Conservation (phyloP, 2,329 filamentous ascomycete species). For the Periconia sp. region DNA sequence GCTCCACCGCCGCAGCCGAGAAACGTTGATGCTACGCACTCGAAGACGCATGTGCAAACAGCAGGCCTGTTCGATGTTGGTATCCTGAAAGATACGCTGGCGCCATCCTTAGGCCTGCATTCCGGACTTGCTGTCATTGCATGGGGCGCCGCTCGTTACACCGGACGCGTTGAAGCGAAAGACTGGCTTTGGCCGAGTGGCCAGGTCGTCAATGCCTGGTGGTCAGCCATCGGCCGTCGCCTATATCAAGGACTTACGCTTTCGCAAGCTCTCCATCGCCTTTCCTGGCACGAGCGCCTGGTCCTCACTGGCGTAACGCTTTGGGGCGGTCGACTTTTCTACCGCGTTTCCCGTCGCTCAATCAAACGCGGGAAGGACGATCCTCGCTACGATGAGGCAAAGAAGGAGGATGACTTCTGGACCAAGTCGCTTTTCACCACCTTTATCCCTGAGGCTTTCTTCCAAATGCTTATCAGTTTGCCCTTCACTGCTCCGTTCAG, state of each 20-base stretch:
- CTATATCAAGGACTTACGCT: constrained; percentile 56
- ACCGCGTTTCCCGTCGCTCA: constrained; percentile 58
- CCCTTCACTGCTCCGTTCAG: constrained; percentile 64
- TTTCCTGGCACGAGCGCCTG: constrained; percentile 62
- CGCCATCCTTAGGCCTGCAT: constrained; percentile 62
- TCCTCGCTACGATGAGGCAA: constrained; percentile 59
- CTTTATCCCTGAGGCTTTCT: constrained; percentile 64
- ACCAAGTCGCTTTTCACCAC: constrained; percentile 60
- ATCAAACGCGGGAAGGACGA: constrained; percentile 61
- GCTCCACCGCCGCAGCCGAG: constrained; percentile 14
- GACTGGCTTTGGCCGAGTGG: constrained; percentile 65
- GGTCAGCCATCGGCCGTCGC: constrained; percentile 62
- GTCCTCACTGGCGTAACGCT: constrained; percentile 63
- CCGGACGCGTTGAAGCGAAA: constrained; percentile 64
- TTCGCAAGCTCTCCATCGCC: constrained; percentile 52
- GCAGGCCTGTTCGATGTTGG: constrained; percentile 52
- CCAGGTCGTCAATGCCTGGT: constrained; percentile 66
- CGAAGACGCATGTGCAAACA: constrained; percentile 37
- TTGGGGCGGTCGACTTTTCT: constrained; percentile 64
- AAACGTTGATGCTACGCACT: constrained; percentile 34
- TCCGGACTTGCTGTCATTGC: constrained; percentile 59
- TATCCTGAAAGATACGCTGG: constrained; percentile 59
- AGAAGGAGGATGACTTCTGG: constrained; percentile 63
- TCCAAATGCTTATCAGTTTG: constrained; percentile 63
- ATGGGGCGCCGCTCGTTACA: constrained; percentile 59